Conservation (phyloP, 495 filamentous ascomycete genomes). For the Penicillium waksmanii region DNA sequence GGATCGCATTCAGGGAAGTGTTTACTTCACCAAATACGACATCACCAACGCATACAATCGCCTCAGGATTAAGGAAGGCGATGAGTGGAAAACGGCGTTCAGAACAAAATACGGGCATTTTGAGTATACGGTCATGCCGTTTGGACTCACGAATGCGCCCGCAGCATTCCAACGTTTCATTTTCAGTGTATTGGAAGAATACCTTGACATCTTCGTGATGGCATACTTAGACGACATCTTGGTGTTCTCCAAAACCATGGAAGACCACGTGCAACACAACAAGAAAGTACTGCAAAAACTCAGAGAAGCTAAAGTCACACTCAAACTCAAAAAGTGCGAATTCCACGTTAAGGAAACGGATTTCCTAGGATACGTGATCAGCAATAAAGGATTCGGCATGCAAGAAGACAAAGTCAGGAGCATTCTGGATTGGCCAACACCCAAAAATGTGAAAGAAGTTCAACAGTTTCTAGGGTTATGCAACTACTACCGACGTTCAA, state of each 20-base stretch:
- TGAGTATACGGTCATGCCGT: conserved; percentile 28
- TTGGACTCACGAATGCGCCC: conserved; percentile 19
- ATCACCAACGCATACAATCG: conserved; percentile 16
- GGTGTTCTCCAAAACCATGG: conserved; percentile 22
- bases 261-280: neutral
- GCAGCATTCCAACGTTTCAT: conserved; percentile 37
- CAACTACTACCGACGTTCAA: conserved; percentile 22
- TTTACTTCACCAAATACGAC: conserved; percentile 28
- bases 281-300: neutral
- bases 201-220: conserved; percentile 28
- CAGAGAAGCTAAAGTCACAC: neutral
- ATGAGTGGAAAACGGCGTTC: conserved; percentile 42
- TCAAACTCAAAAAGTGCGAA: neutral
- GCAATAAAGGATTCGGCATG: conserved; percentile 13
- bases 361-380: conserved; percentile 20
- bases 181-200: conserved; percentile 28
- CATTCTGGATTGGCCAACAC: conserved; percentile 13
- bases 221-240: conserved; percentile 42
- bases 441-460: conserved; percentile 13
- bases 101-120: conserved; percentile 30
- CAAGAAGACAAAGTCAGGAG: conserved; percentile 16
- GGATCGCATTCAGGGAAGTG: conserved; percentile 18
- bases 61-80: conserved; percentile 10
- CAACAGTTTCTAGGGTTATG: conserved; percentile 16
- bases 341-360: conserved; percentile 15